Evolutionary conservation across 2,329 filamentous ascomycete genomes (phyloP), one percentile per base, ranked within the genome.

Genomic region (Herpomyces periplanetae): DNA sequence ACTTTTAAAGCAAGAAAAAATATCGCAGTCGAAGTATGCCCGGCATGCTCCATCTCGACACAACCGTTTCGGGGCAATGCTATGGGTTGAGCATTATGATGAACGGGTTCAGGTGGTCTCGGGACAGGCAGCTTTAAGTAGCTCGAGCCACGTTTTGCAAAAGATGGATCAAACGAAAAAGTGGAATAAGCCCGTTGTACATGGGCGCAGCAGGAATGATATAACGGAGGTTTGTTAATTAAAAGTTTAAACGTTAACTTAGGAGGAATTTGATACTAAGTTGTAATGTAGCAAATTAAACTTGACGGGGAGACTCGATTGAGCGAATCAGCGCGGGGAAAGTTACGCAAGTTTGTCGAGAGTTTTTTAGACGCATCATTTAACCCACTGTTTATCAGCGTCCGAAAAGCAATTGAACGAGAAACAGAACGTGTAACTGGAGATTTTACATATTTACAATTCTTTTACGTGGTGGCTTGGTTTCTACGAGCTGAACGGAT

Each of bases 361-460:
- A 73, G 91, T 17, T 88, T 96, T 29, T 43, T 96, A 3, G 75
- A 96, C 35, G 71, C 75, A 0, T 66, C 69, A 0, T 96, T 96
- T 43, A 96, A 91, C 32, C 73, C 73, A 4, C 31, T 50, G 0
- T 87, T 91, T 31, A 50, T 54, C 17, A 65, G 84, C 30, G 43
- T 88, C 6, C 59, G 80, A 20, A 75, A 68, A 36, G 68, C 73
- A 2, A 63, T 96, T 21, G 75, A 88, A 30, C 56, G 75, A 10
- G 71, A 91, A 38, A 64, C 64, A 1, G 56, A 75, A 11, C 61
- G 85, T 26, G 48, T 88, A 1, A 45, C n/a, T n/a, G n/a, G 68
- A 21, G 51, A 57, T 16, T 56, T 63, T 21, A 71, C 88, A 30
- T 49, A 54, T 2, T 53, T 61, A 11, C 75, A 91, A 29, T 88